Percentiles rank a stretch among this genome's conserved stretches.
phyloP scores from a whole-genome alignment of 2,329 filamentous ascomycete genomes.

The Botrytis hyacinthi region DNA sequence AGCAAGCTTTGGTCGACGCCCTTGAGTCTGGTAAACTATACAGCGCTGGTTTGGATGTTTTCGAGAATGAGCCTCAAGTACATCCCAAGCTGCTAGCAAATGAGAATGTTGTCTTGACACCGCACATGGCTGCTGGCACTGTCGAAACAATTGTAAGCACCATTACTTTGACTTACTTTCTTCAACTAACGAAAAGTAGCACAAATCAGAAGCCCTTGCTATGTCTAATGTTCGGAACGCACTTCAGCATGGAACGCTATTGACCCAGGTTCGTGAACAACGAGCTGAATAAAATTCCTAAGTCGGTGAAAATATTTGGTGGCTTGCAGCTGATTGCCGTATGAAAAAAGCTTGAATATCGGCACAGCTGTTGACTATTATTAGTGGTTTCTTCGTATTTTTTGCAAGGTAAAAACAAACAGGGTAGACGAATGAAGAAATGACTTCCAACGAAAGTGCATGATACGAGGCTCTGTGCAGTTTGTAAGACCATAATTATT shows the following conservation, averaged over 20 bases:
- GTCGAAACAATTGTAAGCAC: slow-evolving; percentile 47
- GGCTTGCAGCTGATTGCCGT: not conserved
- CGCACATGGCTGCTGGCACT: slow-evolving; percentile 82
- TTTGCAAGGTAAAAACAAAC: not conserved
- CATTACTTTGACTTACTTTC: not conserved
- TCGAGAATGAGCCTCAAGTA: slow-evolving; percentile 73
- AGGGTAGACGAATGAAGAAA: not conserved
- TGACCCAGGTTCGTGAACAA: slow-evolving; percentile 70
- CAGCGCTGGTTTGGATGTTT: slow-evolving; percentile 74
- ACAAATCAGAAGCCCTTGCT: slow-evolving; percentile 71
- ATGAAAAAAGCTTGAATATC: not conserved
- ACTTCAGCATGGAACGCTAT: slow-evolving; percentile 57
- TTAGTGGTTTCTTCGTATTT: slow-evolving; percentile 1
- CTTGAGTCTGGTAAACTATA: slow-evolving; percentile 66
- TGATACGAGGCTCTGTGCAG: slow-evolving; percentile 3
- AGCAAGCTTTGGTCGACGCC: slow-evolving; percentile 71
- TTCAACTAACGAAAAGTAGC: slow-evolving; percentile 35
- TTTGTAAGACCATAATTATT: not conserved
- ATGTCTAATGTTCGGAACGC: slow-evolving; percentile 66
- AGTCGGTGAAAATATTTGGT: not conserved
- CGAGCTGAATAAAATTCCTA: not conserved
- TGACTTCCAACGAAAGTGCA: slow-evolving; percentile 25
- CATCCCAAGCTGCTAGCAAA: slow-evolving; percentile 72
- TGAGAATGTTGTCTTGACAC: slow-evolving; percentile 68
- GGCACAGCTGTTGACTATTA: not conserved